Percentiles rank a stretch among this genome's conserved stretches.
Evolutionary conservation across 208 protist genomes (phyloP).

Genomic region (Acanthamoeba pearcei): DNA sequence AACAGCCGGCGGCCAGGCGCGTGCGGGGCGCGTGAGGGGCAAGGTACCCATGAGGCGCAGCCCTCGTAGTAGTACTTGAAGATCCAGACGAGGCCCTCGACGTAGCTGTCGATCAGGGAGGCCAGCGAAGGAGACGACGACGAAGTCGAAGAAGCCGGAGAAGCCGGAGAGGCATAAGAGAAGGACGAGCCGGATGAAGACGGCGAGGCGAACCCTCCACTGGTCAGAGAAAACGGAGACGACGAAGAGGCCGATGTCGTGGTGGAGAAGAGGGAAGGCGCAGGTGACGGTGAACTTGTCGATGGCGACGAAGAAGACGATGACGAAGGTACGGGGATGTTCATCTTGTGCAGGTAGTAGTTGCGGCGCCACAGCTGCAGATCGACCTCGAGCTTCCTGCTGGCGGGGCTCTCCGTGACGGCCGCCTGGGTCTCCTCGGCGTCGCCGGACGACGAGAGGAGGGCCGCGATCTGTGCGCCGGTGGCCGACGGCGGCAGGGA

Average conservation of each 20-base stretch:
- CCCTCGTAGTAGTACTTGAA: conserved; percentile 99
- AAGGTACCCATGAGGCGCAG: conserved; percentile 94
- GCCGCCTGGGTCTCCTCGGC: neutral
- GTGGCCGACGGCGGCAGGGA: neutral
- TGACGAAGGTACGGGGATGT: neutral
- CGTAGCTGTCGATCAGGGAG: conserved; percentile 92
- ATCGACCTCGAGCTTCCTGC: neutral
- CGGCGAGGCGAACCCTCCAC: no score
- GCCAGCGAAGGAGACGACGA: neutral
- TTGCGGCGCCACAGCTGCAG: neutral
- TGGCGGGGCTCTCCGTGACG: neutral
- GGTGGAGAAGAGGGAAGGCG: neutral
- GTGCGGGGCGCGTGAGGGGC: neutral
- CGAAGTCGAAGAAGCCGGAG: neutral
- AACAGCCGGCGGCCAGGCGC: no score
- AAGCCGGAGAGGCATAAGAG: neutral
- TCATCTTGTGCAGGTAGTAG: conserved; percentile 33
- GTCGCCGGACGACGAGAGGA: neutral
- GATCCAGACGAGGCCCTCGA: conserved; percentile 98
- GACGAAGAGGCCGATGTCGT: no score
- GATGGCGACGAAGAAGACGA: neutral
- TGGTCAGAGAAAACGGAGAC: no score
- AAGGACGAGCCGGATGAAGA: neutral
- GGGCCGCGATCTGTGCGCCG: conserved; percentile 28
- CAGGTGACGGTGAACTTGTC: neutral